Evolutionary conservation across 768 basidiomycete species (phyloP), one percentile per base, ranked within the genome.

Genomic region (Bullera alba): DNA sequence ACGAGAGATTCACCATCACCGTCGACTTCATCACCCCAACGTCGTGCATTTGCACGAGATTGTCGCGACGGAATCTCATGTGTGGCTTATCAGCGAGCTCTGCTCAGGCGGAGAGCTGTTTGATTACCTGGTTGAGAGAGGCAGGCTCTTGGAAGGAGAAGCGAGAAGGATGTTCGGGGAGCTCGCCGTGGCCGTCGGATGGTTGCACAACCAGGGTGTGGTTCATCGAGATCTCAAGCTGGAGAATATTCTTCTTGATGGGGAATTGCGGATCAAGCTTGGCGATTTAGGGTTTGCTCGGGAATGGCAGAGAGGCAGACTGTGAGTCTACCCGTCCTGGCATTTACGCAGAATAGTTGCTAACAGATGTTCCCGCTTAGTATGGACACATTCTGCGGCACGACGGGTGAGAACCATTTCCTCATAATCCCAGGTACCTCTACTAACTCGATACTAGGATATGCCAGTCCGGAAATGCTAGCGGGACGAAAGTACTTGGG

Each of bases 61-160:
- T 67, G 87, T 97, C 69, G 95, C 95, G 7, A 97, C 95, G 1
- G 95, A 99, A 74, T 80, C 81, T 22, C 80, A 82, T 57, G 92
- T 99, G 67, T 97, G 91, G 90, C 89, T 99, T 51, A 85, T 99
- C 36, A 88, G 91, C 15, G 95, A 99, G 69, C 83, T 99, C 28
- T 97, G 95, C 73, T 84, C 83, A 38, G 95, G 95, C 8, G 95
- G 95, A 34, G 95, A 99, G 73, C 80, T 99, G 25, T 99, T 96
- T 73, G 95, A 97, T 74, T 97, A 97, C 68, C 83, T 99, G 21
- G 88, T 86, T 14, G 95, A 99, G 77, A 87, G 93, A 62, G 88
- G 90, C 19, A 80, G 92, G 2, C 72, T 97, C 46, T 75, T 80
- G 19, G 89, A 93, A 71, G 80, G 83, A 35, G 95, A 99, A 74